Evolutionary conservation across 2,329 filamentous ascomycete species (phyloP).

Genomic region (Penicillium sp.): DNA sequence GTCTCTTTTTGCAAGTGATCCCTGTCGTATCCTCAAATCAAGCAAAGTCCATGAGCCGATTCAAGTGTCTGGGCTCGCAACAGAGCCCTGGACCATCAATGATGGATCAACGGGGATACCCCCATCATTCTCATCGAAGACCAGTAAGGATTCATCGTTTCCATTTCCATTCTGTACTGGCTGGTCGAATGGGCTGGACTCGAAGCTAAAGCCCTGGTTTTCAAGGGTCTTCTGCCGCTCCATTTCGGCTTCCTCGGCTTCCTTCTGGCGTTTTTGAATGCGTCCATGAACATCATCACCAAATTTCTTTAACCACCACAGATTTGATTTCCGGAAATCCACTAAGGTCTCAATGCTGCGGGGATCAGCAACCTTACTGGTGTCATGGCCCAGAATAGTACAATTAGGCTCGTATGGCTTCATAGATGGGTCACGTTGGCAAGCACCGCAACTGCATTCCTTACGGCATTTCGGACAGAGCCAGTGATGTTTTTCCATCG

Average conservation of each 20-base stretch:
- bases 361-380: constrained; percentile 82
- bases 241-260: constrained; percentile 44
- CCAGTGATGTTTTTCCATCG: constrained; percentile 81
- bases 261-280: constrained; percentile 50
- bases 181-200: constrained; percentile 7
- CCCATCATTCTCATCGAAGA: constrained; percentile 8
- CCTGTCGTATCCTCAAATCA: neutral
- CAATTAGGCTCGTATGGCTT: constrained; percentile 81
- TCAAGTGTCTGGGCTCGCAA: constrained; percentile 1
- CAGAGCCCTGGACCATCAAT: constrained; percentile 26
- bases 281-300: constrained; percentile 48
- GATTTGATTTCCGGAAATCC: constrained; percentile 85
- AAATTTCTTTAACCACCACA: constrained; percentile 72
- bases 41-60: neutral
- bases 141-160: neutral
- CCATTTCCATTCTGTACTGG: neutral
- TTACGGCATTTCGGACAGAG: constrained; percentile 81
- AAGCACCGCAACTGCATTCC: constrained; percentile 83
- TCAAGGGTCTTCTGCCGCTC: constrained; percentile 47
- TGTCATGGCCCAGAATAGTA: constrained; percentile 87
- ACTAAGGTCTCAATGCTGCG: constrained; percentile 87
- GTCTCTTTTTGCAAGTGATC: neutral
- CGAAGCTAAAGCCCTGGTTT: constrained; percentile 45
- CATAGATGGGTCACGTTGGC: constrained; percentile 66
- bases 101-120: constrained; percentile 47